phyloP scores from a whole-genome alignment of 768 basidiomycete species.

The Russula lepida region DNA sequence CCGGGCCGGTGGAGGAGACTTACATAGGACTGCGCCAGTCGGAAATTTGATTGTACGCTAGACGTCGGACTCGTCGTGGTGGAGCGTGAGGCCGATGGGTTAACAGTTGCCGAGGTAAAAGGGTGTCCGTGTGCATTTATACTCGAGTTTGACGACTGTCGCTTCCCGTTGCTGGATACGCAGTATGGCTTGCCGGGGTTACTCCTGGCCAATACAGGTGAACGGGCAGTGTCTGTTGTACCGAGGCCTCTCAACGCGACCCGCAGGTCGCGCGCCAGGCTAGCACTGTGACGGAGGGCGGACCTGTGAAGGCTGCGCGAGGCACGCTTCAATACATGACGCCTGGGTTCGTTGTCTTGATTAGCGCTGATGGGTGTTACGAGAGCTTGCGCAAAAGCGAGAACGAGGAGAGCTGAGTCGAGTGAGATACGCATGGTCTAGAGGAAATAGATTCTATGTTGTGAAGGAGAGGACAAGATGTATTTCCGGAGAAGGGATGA shows the following conservation, averaged over 20 bases:
- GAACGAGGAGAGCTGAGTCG: constrained; percentile 22
- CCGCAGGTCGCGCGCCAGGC: constrained; percentile 61
- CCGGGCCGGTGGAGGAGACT: constrained; percentile 4
- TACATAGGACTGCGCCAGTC: constrained; percentile 50
- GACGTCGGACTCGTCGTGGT: constrained; percentile 9
- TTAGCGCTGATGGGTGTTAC: constrained; percentile 26
- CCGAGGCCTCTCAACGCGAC: constrained; percentile 51
- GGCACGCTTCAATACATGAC: constrained; percentile 34
- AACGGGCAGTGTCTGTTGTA: constrained; percentile 20
- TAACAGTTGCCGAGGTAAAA: background rate
- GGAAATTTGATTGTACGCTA: constrained; percentile 29
- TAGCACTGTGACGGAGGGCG: constrained; percentile 50
- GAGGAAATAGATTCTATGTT: background rate
- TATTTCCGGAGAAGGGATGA: constrained; percentile 13
- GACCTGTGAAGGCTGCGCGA: constrained; percentile 43
- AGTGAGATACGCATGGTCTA: constrained; percentile 24
- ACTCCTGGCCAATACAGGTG: background rate
- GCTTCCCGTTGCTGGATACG: constrained; percentile 5
- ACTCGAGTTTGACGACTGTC: background rate
- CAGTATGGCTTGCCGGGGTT: constrained; percentile 20
- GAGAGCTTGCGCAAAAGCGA: constrained; percentile 29
- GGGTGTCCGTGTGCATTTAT: background rate
- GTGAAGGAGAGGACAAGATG: background rate
- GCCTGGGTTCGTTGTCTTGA: constrained; percentile 21
- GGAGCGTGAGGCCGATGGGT: constrained; percentile 23